Evolutionary conservation across 2,329 filamentous ascomycete genomes (phyloP).

Genomic region (Nemania bipapillata): DNA sequence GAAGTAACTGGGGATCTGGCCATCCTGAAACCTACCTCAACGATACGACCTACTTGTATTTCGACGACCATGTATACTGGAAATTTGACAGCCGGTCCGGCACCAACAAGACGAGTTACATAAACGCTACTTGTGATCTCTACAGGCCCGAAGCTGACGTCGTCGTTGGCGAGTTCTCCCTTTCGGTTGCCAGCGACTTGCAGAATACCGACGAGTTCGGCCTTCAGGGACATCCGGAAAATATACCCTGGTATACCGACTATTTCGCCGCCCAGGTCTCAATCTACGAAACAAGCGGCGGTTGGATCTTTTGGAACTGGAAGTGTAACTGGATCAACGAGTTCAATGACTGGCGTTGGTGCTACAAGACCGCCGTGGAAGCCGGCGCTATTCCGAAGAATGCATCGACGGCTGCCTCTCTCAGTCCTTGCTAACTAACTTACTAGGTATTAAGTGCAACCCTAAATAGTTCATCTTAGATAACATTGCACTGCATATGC

Average conservation of each 20-base stretch:
- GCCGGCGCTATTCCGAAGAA: constrained; percentile 33
- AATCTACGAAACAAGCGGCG: constrained; percentile 62
- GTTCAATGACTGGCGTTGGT: constrained; percentile 60
- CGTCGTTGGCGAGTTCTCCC: constrained; percentile 68
- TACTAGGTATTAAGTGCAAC: neutral
- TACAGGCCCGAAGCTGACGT: constrained; percentile 55
- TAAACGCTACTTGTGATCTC: constrained; percentile 60
- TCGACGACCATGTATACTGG: constrained; percentile 47
- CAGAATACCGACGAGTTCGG: constrained; percentile 56
- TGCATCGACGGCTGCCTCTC: constrained; percentile 21
- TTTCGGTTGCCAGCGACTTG: constrained; percentile 61
- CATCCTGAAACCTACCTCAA: constrained; percentile 57
- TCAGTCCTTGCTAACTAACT: constrained; percentile 19
- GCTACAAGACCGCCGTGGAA: constrained; percentile 52
- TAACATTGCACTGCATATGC: too few relatives aligned
- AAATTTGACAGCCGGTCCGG: constrained; percentile 60
- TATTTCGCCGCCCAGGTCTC: constrained; percentile 67
- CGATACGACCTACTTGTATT: constrained; percentile 52
- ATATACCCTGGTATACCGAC: constrained; percentile 62
- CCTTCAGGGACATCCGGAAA: constrained; percentile 47
- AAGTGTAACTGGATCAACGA: constrained; percentile 55
- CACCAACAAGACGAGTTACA: constrained; percentile 61
- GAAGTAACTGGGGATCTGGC: constrained; percentile 61
- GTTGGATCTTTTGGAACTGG: constrained; percentile 71
- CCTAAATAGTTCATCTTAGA: neutral